Evolutionary conservation across 495 filamentous ascomycete species (phyloP).

Genomic region (Penicillium atrosanguineum): DNA sequence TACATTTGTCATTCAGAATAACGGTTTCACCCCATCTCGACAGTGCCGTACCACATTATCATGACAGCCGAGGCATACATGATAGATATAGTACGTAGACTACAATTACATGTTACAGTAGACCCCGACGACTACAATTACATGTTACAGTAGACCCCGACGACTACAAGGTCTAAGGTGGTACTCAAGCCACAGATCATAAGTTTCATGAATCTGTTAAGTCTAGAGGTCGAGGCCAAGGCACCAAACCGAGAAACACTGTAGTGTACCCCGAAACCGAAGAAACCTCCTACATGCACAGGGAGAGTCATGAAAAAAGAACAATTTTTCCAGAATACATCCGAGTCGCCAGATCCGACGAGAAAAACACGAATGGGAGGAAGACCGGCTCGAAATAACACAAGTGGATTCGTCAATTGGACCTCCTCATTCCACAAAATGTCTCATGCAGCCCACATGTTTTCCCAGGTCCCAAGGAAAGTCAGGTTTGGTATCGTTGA

Average conservation of each 20-base stretch:
- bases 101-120: neutral
- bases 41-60: neutral
- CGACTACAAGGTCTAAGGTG: neutral
- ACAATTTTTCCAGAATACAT: slow-evolving; percentile 25
- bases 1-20: neutral
- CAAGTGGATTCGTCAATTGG: slow-evolving; percentile 29
- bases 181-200: neutral
- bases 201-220: neutral
- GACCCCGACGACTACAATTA: neutral
- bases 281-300: neutral
- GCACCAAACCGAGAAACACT: neutral
- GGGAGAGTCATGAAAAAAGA: slow-evolving; percentile 19
- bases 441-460: slow-evolving; percentile 28
- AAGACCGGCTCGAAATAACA: slow-evolving; percentile 32
- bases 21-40: neutral
- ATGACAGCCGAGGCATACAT: neutral
- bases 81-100: neutral
- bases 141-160: neutral
- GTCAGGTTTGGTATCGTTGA: slow-evolving; percentile 44
- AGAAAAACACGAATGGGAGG: slow-evolving; percentile 29
- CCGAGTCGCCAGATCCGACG: slow-evolving; percentile 29
- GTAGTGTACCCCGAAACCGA: neutral
- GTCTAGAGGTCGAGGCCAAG: neutral
- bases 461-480: slow-evolving; percentile 30
- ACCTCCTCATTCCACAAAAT: slow-evolving; percentile 26